Evolutionary conservation across 73 alveolate species (phyloP).

Genomic region (Paramecium pentaurelia): DNA sequence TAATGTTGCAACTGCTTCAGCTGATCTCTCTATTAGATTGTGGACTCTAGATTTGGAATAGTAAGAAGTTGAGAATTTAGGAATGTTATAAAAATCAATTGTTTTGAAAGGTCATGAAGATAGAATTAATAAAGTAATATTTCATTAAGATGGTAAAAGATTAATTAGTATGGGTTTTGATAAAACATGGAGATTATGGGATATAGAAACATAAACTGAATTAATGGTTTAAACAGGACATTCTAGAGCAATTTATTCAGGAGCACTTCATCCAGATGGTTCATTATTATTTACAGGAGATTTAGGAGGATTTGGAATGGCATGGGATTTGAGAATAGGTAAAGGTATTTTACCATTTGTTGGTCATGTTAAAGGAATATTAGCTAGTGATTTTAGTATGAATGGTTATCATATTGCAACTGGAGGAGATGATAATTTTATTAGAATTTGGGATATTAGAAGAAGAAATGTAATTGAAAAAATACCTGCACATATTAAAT

Average conservation of each 20-base stretch:
- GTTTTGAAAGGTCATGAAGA: slow-evolving; percentile 95
- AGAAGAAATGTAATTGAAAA: slow-evolving; percentile 79
- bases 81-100: slow-evolving; percentile 63
- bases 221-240: slow-evolving; percentile 96
- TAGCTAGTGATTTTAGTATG: slow-evolving; percentile 78
- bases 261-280: slow-evolving; percentile 95
- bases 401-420: slow-evolving; percentile 91
- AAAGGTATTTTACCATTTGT: slow-evolving; percentile 73
- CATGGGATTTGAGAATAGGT: slow-evolving; percentile 98
- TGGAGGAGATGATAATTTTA: slow-evolving; percentile 93
- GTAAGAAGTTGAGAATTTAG: slow-evolving; percentile 21
- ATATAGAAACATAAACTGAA: slow-evolving; percentile 73
- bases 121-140: slow-evolving; percentile 87
- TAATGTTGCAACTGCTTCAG: slow-evolving; percentile 90
- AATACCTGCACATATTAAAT: slow-evolving; percentile 94
- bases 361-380: slow-evolving; percentile 90
- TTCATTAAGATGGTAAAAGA: slow-evolving; percentile 88
- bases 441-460: slow-evolving; percentile 96
- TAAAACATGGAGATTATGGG: slow-evolving; percentile 97
- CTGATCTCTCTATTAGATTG: slow-evolving; percentile 84
- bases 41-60: slow-evolving; percentile 78
- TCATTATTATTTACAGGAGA: slow-evolving; percentile 95
- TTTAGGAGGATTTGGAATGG: slow-evolving; percentile 87
- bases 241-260: slow-evolving; percentile 85
- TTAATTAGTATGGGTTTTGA: slow-evolving; percentile 93